These are phyloP conservation scores for Syzygium grande DNA, from an alignment of 345 rosid species.

Conservation along the genomic window DNA sequence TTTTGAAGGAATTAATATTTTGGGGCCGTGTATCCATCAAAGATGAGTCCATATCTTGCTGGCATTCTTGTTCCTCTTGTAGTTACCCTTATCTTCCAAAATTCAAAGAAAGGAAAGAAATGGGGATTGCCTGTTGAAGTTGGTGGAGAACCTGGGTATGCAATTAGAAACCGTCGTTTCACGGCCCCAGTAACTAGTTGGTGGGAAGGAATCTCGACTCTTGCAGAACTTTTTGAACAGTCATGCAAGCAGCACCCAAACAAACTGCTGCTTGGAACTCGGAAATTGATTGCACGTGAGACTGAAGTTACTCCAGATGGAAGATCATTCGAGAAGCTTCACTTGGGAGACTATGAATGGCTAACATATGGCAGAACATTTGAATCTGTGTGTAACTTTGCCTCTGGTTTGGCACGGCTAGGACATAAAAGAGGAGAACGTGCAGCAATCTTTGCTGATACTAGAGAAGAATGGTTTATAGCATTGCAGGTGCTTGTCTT, in stretches of 20 bases:
- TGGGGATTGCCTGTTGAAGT: constrained; percentile 74
- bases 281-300: constrained; percentile 62
- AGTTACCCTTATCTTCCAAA: constrained; percentile 50
- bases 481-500: constrained; percentile 66
- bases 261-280: constrained; percentile 68
- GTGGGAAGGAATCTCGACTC: constrained; percentile 75
- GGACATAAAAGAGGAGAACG: constrained; percentile 72
- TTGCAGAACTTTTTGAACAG: constrained; percentile 83
- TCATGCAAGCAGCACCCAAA: constrained; percentile 52
- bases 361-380: constrained; percentile 54
- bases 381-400: constrained; percentile 55
- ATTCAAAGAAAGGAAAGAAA: constrained; percentile 45
- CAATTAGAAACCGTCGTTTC: constrained; percentile 54
- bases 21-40: constrained; percentile 4
- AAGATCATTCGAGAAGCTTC: constrained; percentile 81
- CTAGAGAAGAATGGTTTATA: constrained; percentile 93
- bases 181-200: constrained; percentile 42
- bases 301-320: constrained; percentile 54
- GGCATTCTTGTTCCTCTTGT: constrained; percentile 71
- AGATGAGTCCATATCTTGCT: constrained; percentile 73
- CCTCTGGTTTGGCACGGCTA: constrained; percentile 74
- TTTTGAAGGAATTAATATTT: background rate
- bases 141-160: constrained; percentile 80
- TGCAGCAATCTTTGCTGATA: constrained; percentile 92
- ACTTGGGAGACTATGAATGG: constrained; percentile 94